phyloP scores from a whole-genome alignment of 192 early-diverging fungal species.

The Lobosporangium transversale region DNA sequence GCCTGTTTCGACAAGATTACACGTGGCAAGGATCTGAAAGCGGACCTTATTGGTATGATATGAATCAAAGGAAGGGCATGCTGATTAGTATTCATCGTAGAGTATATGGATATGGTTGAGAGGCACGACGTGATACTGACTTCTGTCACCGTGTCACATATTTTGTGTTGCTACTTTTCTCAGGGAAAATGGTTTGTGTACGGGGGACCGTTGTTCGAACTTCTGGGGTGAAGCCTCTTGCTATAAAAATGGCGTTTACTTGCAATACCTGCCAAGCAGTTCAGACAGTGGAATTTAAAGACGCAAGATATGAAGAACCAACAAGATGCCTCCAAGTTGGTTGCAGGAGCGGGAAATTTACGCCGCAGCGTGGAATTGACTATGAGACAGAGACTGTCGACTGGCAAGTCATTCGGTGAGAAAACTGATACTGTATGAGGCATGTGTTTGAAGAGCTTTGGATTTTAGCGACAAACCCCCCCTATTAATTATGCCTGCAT shows the following conservation, averaged over 20 bases:
- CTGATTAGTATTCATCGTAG: too few species aligned
- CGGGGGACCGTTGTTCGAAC: slow-evolving; percentile 85
- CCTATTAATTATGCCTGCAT: background rate
- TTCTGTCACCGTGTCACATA: too few species aligned
- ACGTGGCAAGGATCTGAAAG: slow-evolving; percentile 71
- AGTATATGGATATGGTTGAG: too few species aligned
- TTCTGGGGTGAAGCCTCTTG: slow-evolving; percentile 74
- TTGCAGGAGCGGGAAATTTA: slow-evolving; percentile 74
- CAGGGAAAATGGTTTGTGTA: slow-evolving; percentile 72
- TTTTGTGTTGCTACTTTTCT: too few species aligned
- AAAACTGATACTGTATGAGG: background rate
- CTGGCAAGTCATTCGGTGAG: slow-evolving; percentile 75
- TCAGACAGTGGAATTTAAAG: slow-evolving; percentile 67
- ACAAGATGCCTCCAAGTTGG: slow-evolving; percentile 67
- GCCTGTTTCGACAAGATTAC: slow-evolving; percentile 29
- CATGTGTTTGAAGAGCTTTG: background rate
- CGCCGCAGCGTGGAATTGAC: slow-evolving; percentile 61
- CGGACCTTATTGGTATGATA: slow-evolving; percentile 71
- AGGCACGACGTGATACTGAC: too few species aligned
- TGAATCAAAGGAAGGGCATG: too few species aligned
- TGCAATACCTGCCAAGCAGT: slow-evolving; percentile 68
- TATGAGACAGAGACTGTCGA: slow-evolving; percentile 70
- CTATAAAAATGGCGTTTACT: slow-evolving; percentile 69
- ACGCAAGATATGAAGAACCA: slow-evolving; percentile 72
- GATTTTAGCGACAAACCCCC: background rate